Evolutionary conservation across 495 filamentous ascomycete genomes (phyloP).

Genomic region (Tuber umbilicatum): DNA sequence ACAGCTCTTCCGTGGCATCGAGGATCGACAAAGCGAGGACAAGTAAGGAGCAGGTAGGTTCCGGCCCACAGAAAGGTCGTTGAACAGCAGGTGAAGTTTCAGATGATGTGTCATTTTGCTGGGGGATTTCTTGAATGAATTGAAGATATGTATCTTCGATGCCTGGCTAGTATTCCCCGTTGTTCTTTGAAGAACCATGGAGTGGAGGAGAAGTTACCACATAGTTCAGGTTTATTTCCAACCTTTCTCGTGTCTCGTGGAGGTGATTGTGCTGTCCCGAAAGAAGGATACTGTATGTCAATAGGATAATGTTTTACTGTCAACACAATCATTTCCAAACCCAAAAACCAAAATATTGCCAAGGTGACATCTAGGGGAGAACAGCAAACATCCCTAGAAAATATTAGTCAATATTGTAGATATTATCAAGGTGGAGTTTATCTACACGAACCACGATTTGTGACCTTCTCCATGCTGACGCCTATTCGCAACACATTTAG

Average conservation of each 20-base stretch:
- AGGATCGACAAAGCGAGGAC: background rate
- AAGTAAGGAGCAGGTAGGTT: background rate
- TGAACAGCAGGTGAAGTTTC: slow-evolving; percentile 1
- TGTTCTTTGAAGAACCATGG: background rate
- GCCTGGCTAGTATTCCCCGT: background rate
- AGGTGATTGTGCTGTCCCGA: background rate
- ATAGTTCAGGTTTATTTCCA: slow-evolving; percentile 1
- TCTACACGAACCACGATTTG: background rate
- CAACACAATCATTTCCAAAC: background rate
- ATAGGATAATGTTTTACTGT: background rate
- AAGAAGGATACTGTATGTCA: background rate
- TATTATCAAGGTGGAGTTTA: background rate
- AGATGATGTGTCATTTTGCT: slow-evolving; percentile 3
- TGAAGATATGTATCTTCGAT: background rate
- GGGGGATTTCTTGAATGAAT: background rate
- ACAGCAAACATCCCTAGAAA: background rate
- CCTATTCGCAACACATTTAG: background rate
- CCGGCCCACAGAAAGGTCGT: background rate
- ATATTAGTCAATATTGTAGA: background rate
- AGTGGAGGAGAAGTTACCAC: slow-evolving; percentile 5
- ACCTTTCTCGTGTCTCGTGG: background rate
- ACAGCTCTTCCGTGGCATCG: background rate
- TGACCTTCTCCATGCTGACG: background rate
- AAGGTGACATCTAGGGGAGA: background rate
- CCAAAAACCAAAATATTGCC: background rate